Conservation (phyloP, 148 eudicot species). For the Rhododendron ferrugineum region DNA sequence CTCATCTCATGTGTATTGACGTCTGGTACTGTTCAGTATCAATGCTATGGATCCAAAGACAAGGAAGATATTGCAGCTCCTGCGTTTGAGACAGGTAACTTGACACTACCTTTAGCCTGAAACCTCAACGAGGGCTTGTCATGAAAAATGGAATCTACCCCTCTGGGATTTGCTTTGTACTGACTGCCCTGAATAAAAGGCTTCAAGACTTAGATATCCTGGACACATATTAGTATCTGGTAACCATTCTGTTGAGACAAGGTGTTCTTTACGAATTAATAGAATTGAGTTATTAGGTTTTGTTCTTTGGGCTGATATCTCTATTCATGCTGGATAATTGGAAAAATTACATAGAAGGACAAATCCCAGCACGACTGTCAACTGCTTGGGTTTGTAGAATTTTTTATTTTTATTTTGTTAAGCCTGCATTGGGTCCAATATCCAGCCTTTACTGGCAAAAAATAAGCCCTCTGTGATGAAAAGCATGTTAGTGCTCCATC, state of each 20-base stretch:
- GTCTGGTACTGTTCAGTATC: conserved; percentile 41
- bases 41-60: conserved; percentile 81
- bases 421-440: background rate
- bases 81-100: conserved; percentile 73
- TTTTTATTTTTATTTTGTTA: background rate
- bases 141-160: background rate
- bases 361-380: background rate
- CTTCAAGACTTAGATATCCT: background rate
- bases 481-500: background rate
- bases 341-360: background rate
- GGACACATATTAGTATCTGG: background rate
- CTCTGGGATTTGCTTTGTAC: background rate
- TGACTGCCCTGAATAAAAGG: background rate
- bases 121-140: no score
- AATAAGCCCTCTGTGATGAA: background rate
- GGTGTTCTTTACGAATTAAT: background rate
- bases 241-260: background rate
- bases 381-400: background rate
- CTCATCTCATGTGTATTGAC: background rate
- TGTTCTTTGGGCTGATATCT: background rate
- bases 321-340: background rate
- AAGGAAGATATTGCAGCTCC: conserved; percentile 65
- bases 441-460: background rate
- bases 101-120: background rate
- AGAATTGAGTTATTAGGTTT: no score